Evolutionary conservation across 2,329 filamentous ascomycete genomes (phyloP), one percentile per base, ranked within the genome.

Genomic region (Mycocentrospora acerina): DNA sequence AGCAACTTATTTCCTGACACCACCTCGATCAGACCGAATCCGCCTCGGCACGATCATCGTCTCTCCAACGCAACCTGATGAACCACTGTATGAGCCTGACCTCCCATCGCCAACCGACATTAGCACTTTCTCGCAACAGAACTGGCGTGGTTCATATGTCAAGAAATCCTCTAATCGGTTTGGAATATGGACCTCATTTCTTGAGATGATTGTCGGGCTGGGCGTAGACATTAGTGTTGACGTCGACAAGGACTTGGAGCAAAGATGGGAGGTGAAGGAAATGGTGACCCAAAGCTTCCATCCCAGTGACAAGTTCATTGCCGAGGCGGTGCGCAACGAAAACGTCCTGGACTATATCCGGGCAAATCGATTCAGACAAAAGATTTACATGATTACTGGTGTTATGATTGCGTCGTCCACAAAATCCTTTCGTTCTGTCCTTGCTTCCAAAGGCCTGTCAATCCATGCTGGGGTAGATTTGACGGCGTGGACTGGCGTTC

Each of bases 161-260:
- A 32, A 29, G 15, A 35, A 19, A 3, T 19, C 31, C 2, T 44
- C 41, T 0, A 10, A 18, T 6, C 22, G 22, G 12, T 39, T 48
- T n/a, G 41, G 41, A 7, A 27, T 48, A 17, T 48, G 44, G 44
- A 38, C 41, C 7, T 39, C 34, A 4, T 48, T 48, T 26, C 29
- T 48, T 3, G 32, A 45, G 24, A 13, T 35, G 9, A 27, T 47
- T 3, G n/a, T 44, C 10, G 37, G 44, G 5, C 9, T 44, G 5
- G 34, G 40, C 11, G 34, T 12, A 11, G 40, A 44, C 28, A 26
- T 24, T 4, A 14, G 24, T 9, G 28, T 35, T 3, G 8, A 26
- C 19, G 2, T n/a, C 6, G 12, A 11, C 4, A 29, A 33, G 12
- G 19, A 13, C 4, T 17, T 29, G 11, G 16, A 32, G 12, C 29